phyloP scores from a whole-genome alignment of 176 grass and related monocot species.

The Eleusine indica region DNA sequence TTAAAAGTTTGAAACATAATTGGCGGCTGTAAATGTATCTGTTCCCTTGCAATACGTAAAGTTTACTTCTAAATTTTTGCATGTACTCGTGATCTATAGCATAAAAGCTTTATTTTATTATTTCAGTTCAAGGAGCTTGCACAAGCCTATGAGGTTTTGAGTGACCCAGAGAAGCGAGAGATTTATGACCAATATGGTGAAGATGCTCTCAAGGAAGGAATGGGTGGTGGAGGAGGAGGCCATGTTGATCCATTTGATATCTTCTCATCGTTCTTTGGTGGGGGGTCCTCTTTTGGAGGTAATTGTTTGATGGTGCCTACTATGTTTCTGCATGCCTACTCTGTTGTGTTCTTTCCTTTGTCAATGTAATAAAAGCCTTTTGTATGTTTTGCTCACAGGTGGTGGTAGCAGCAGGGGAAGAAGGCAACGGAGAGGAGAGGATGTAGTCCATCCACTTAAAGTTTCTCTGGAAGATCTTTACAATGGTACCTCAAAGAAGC shows the following conservation, averaged over 20 bases:
- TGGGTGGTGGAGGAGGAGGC: conserved; percentile 76
- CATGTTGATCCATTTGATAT: conserved; percentile 91
- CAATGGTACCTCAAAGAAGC: conserved; percentile 94
- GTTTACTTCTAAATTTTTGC: neutral
- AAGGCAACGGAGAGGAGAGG: conserved; percentile 96
- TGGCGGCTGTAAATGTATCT: neutral
- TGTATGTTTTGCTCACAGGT: conserved; percentile 43
- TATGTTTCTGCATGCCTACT: conserved; percentile 12
- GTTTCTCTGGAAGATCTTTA: conserved; percentile 94
- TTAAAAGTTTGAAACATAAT: conserved; percentile 4
- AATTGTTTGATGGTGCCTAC: neutral
- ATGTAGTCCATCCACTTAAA: conserved; percentile 95
- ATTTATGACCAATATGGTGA: conserved; percentile 98
- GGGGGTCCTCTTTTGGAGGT: conserved; percentile 74
- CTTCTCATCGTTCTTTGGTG: conserved; percentile 96
- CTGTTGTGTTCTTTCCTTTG: neutral
- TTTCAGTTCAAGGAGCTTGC: conserved; percentile 99
- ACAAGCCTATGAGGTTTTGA: conserved; percentile 96
- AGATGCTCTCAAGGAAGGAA: conserved; percentile 99
- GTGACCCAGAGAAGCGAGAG: conserved; percentile 97
- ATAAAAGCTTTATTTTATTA: neutral
- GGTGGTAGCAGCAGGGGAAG: conserved; percentile 90
- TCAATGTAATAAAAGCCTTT: neutral
- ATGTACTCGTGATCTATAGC: neutral
- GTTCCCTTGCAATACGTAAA: neutral